Percentiles rank a stretch among this genome's conserved stretches.
Evolutionary conservation across 2,329 filamentous ascomycete species (phyloP).

Genomic region (Fusarium agapanthi): DNA sequence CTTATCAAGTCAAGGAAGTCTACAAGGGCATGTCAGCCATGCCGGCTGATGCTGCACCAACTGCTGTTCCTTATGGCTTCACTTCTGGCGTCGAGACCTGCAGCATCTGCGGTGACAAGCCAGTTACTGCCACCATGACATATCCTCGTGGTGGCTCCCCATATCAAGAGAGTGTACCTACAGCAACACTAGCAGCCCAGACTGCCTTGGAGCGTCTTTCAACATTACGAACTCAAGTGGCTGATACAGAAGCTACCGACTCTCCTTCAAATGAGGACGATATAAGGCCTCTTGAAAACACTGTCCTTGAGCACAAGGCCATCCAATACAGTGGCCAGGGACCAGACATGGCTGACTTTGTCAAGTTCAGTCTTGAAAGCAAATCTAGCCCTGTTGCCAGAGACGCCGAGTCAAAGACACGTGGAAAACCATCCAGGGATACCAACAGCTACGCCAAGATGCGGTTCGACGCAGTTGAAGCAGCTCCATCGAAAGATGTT

Average conservation of each 20-base stretch:
- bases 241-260: conserved; percentile 6
- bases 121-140: conserved; percentile 38
- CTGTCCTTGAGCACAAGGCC: conserved; percentile 24
- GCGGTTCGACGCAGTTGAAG: not conserved
- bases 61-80: conserved; percentile 37
- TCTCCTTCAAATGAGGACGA: conserved; percentile 6
- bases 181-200: conserved; percentile 4
- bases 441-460: conserved; percentile 17
- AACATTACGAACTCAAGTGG: conserved; percentile 23
- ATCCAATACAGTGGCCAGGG: conserved; percentile 5
- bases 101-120: conserved; percentile 32
- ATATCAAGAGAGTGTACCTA: conserved; percentile 23
- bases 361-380: conserved; percentile 1
- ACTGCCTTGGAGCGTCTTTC: conserved; percentile 15
- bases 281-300: conserved; percentile 14
- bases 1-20: conserved; percentile 39
- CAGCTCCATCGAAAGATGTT: conserved; percentile 10
- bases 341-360: conserved; percentile 7
- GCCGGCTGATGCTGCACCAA: conserved; percentile 28
- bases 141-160: conserved; percentile 39
- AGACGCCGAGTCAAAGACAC: not conserved
- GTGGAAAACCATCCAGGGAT: not conserved
- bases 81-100: conserved; percentile 31
- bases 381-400: not conserved
- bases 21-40: conserved; percentile 40